Evolutionary conservation across 116 monocot species (phyloP).

Genomic region (Zostera marina): DNA sequence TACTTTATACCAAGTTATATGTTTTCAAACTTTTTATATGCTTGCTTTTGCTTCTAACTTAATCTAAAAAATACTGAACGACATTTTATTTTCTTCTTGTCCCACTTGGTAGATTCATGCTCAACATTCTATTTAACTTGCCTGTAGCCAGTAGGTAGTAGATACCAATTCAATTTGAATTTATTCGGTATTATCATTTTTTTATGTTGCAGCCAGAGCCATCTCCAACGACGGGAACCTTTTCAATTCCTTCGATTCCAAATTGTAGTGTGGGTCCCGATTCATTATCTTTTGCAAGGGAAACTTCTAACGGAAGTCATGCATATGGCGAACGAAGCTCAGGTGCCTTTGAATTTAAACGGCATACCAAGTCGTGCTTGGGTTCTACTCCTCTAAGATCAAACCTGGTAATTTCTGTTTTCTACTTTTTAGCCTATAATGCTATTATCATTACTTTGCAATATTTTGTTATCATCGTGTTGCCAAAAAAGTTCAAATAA

Average conservation of each 20-base stretch:
- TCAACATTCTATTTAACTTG: not conserved
- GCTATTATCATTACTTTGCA: not conserved
- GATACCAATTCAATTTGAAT: not conserved
- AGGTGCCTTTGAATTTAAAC: slow-evolving; percentile 58
- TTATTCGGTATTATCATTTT: not conserved
- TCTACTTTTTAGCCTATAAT: not conserved
- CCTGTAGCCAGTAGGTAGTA: too few relatives aligned
- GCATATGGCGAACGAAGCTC: slow-evolving; percentile 21
- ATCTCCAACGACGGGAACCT: slow-evolving; percentile 86
- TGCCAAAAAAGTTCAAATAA: not conserved
- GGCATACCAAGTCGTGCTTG: slow-evolving; percentile 22
- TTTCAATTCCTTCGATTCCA: slow-evolving; percentile 29
- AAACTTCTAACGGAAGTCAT: slow-evolving; percentile 11
- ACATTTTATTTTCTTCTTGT: not conserved
- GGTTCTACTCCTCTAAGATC: not conserved
- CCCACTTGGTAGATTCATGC: too few relatives aligned
- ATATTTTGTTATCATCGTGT: not conserved
- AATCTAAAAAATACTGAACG: slow-evolving; percentile 7
- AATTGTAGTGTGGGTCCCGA: slow-evolving; percentile 16
- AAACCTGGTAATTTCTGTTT: slow-evolving; percentile 4
- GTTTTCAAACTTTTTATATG: slow-evolving; percentile 6
- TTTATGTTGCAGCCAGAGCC: slow-evolving; percentile 68
- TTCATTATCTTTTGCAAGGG: slow-evolving; percentile 35
- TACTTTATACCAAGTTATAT: slow-evolving; percentile 29
- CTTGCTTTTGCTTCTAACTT: slow-evolving; percentile 12